These are phyloP conservation scores for Leccinum barrowsii DNA, from an alignment of 768 basidiomycete genomes.

Conservation along the genomic window DNA sequence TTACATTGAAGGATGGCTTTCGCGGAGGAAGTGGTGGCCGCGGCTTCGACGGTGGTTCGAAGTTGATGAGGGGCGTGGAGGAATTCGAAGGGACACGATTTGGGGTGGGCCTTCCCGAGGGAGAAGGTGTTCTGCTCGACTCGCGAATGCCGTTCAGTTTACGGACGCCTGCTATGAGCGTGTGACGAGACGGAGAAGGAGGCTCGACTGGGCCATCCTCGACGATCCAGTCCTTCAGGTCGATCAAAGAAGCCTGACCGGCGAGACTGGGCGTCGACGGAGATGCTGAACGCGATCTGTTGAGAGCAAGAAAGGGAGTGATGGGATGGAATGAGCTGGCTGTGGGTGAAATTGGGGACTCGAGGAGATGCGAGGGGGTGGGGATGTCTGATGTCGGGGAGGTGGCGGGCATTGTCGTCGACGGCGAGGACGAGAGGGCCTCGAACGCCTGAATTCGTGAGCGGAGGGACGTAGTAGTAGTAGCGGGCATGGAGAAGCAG, in stretches of 20 bases:
- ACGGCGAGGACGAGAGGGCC: constrained; percentile 38
- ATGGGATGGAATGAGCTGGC: constrained; percentile 43
- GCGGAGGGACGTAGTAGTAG: constrained; percentile 39
- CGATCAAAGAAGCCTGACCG: constrained; percentile 60
- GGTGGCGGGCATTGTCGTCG: constrained; percentile 14
- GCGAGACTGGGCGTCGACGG: constrained; percentile 39
- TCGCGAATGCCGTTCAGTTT: constrained; percentile 18
- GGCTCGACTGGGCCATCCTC: constrained; percentile 50
- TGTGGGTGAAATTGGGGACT: constrained; percentile 48
- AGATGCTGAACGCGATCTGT: constrained; percentile 40
- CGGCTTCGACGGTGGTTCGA: constrained; percentile 47
- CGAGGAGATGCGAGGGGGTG: constrained; percentile 35
- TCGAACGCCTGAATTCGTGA: constrained; percentile 66
- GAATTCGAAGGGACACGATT: constrained; percentile 6
- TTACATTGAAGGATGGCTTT: constrained; percentile 46
- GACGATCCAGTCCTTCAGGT: constrained; percentile 71
- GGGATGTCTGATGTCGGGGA: background rate
- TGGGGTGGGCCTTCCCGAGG: constrained; percentile 11
- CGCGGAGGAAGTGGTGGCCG: constrained; percentile 67
- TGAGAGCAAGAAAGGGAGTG: constrained; percentile 33
- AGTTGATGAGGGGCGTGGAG: constrained; percentile 49
- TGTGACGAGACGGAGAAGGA: constrained; percentile 10
- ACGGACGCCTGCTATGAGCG: constrained; percentile 4
- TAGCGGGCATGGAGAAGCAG: constrained; percentile 36
- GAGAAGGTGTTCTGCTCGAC: constrained; percentile 25